These are phyloP conservation scores for Crithidia bombi DNA, from an alignment of 208 protist species.

Conservation along the genomic window DNA sequence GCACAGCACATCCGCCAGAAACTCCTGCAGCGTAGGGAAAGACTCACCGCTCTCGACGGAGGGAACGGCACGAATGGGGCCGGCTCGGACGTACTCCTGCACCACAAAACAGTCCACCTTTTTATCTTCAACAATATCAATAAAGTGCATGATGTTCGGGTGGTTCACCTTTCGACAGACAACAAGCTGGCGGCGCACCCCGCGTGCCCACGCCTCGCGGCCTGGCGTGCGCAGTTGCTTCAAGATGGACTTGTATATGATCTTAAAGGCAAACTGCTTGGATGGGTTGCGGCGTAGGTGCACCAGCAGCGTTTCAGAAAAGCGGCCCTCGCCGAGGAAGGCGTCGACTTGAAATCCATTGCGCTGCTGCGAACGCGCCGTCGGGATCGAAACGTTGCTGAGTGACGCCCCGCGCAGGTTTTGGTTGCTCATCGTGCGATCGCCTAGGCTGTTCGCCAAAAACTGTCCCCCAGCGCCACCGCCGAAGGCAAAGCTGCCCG, in stretches of 20 bases:
- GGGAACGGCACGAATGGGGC: slow-evolving; percentile 33
- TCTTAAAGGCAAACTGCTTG: slow-evolving; percentile 70
- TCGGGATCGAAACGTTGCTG: slow-evolving; percentile 25
- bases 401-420: slow-evolving; percentile 27
- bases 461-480: slow-evolving; percentile 18
- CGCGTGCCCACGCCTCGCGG: slow-evolving; percentile 27
- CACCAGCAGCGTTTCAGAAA: slow-evolving; percentile 70
- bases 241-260: slow-evolving; percentile 54
- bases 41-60: slow-evolving; percentile 18
- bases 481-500: slow-evolving; percentile 30
- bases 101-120: slow-evolving; percentile 67
- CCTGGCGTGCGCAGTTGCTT: slow-evolving; percentile 33
- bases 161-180: slow-evolving; percentile 62
- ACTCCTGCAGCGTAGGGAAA: slow-evolving; percentile 39
- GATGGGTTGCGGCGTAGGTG: slow-evolving; percentile 49
- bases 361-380: slow-evolving; percentile 34
- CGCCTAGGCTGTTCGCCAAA: slow-evolving; percentile 23
- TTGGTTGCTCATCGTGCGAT: slow-evolving; percentile 25
- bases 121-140: slow-evolving; percentile 78
- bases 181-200: slow-evolving; percentile 44
- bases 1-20: slow-evolving; percentile 68
- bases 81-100: slow-evolving; percentile 59
- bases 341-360: slow-evolving; percentile 62
- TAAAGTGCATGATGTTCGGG: slow-evolving; percentile 62
- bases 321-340: slow-evolving; percentile 50